Evolutionary conservation across 73 alveolate species (phyloP).

Genomic region (Paraurostyla sp.): DNA sequence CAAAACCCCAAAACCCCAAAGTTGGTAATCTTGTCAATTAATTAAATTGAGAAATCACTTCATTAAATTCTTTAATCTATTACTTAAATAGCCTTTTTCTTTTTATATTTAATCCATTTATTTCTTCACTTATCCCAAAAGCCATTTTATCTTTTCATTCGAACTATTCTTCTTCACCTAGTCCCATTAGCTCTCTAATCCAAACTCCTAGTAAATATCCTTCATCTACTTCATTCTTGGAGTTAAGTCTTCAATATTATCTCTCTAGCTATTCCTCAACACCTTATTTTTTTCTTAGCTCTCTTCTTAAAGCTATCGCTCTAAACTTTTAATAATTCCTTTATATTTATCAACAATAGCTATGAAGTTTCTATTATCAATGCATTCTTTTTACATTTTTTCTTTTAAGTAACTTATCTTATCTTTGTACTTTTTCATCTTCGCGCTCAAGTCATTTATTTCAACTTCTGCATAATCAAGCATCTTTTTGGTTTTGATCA

Average conservation of each 20-base stretch:
- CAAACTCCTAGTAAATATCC: neutral
- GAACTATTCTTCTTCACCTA: neutral
- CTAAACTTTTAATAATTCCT: slow-evolving; percentile 2
- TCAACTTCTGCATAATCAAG: neutral
- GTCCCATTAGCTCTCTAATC: neutral
- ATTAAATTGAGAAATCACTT: neutral
- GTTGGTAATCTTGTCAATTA: too few relatives aligned
- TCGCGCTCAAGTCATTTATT: neutral
- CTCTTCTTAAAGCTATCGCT: slow-evolving; percentile 2
- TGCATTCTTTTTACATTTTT: slow-evolving; percentile 30
- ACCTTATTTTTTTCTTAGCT: neutral
- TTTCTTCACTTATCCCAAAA: neutral
- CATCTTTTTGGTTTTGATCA: neutral
- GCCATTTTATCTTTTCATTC: neutral
- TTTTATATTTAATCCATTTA: neutral
- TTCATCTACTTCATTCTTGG: neutral
- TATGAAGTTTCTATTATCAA: slow-evolving; percentile 7
- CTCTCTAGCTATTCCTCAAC: neutral
- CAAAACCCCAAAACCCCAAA: too few relatives aligned
- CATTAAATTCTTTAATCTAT: neutral
- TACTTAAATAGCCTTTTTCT: neutral
- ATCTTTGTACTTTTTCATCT: neutral
- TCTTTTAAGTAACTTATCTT: neutral
- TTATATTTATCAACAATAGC: slow-evolving; percentile 24
- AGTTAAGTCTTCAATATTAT: neutral